Conservation (phyloP, 805 yeast species). For the Barnettozyma vustinii region DNA sequence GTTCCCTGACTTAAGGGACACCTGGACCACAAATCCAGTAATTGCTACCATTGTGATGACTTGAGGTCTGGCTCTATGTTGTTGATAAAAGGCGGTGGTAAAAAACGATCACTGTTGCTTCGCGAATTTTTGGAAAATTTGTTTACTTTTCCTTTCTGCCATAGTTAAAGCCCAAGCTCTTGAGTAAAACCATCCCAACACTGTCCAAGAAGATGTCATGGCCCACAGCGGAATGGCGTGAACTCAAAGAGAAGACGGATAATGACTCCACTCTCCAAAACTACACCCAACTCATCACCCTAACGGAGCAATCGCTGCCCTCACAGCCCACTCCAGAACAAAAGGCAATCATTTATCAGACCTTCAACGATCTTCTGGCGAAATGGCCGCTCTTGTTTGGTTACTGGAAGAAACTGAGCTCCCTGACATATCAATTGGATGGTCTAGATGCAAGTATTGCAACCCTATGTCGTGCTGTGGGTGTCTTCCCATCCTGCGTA, state of each 20-base stretch:
- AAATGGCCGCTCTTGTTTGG: constrained; percentile 54
- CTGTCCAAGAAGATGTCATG: neutral
- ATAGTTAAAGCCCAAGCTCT: neutral
- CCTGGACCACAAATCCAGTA: constrained; percentile 41
- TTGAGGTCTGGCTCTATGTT: neutral
- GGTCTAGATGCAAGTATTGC: constrained; percentile 48
- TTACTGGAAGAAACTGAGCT: constrained; percentile 59
- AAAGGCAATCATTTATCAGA: constrained; percentile 10
- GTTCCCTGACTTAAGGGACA: constrained; percentile 34
- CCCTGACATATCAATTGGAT: constrained; percentile 48
- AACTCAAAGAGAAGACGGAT: neutral
- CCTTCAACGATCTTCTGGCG: constrained; percentile 39
- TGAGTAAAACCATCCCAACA: neutral
- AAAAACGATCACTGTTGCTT: neutral
- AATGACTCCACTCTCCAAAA: constrained; percentile 1
- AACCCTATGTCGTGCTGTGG: constrained; percentile 39
- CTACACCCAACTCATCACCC: neutral
- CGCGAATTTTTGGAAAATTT: neutral
- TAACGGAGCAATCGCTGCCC: neutral
- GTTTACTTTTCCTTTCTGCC: neutral
- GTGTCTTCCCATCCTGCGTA: constrained; percentile 50
- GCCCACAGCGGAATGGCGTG: neutral
- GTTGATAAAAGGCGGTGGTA: neutral
- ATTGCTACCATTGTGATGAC: constrained; percentile 31
- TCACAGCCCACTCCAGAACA: neutral